These are phyloP conservation scores for Penicillium maclennaniae DNA, from an alignment of 495 filamentous ascomycete species.

Conservation along the genomic window DNA sequence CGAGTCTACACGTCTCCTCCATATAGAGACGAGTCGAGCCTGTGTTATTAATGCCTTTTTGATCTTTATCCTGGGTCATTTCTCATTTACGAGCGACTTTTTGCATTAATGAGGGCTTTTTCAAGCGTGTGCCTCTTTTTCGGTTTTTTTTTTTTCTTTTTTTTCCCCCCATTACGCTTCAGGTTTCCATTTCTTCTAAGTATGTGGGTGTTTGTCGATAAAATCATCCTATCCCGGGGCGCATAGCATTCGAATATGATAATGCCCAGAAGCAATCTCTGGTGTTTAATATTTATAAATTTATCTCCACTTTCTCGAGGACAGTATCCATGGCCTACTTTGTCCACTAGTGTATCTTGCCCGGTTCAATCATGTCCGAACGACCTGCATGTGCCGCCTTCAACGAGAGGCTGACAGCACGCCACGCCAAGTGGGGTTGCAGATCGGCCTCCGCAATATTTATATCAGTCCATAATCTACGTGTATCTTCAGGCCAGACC, in stretches of 20 bases:
- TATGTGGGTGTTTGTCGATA: constrained; percentile 12
- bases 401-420: constrained; percentile 17
- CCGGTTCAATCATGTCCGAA: neutral
- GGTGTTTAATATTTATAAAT: neutral
- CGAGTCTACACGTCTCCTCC: neutral
- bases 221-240: constrained; percentile 3
- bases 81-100: constrained; percentile 17
- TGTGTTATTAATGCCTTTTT: constrained; percentile 16
- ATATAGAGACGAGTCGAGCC: neutral
- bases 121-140: constrained; percentile 14
- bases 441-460: constrained; percentile 8
- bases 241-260: constrained; percentile 10
- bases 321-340: no score
- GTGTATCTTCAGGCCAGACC: neutral
- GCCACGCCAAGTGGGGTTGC: constrained; percentile 22
- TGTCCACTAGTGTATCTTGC: no score
- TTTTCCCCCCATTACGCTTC: no score
- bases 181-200: neutral
- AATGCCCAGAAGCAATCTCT: constrained; percentile 12
- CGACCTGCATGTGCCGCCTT: neutral
- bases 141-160: constrained; percentile 1
- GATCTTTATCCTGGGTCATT: constrained; percentile 2
- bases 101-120: constrained; percentile 25
- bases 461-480: neutral
- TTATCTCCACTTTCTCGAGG: neutral